Conservation (phyloP, 1,284 basidiomycete species). For the Leccinum pseudoinsigne region DNA sequence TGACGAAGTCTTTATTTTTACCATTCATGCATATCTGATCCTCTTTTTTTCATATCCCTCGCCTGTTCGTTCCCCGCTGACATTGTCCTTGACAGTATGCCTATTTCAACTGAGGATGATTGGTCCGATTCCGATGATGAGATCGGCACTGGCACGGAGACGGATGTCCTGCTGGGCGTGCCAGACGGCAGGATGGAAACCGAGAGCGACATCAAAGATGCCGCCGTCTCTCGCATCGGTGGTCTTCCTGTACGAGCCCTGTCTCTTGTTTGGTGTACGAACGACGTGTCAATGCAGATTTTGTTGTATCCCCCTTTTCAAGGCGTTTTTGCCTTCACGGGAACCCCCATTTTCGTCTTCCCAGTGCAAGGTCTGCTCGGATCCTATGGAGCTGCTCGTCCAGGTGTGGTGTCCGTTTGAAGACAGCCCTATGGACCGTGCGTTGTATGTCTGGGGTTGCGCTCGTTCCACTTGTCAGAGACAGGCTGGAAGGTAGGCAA, state of each 20-base stretch:
- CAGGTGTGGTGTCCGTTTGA: conserved; percentile 89
- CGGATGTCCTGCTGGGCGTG: conserved; percentile 71
- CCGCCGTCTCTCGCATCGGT: conserved; percentile 81
- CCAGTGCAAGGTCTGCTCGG: conserved; percentile 66
- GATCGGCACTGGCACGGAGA: conserved; percentile 54
- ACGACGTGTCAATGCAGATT: conserved; percentile 28
- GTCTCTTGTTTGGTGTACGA: conserved; percentile 41
- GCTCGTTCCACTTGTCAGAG: conserved; percentile 65
- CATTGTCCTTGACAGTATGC: conserved; percentile 33
- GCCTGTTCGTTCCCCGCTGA: conserved; percentile 21
- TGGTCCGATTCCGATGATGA: conserved; percentile 82
- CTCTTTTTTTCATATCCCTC: conserved; percentile 9
- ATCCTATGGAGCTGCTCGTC: conserved; percentile 74
- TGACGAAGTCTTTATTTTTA: conserved; percentile 69
- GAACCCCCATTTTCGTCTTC: conserved; percentile 57
- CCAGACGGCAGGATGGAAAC: conserved; percentile 68
- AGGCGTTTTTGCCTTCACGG: conserved; percentile 56
- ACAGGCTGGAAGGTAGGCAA: conserved; percentile 68
- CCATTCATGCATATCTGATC: conserved; percentile 92
- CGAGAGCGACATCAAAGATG: conserved; percentile 60
- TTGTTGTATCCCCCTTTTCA: conserved; percentile 36
- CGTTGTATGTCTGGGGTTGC: conserved; percentile 81
- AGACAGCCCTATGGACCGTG: conserved; percentile 76
- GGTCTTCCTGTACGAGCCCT: conserved; percentile 77
- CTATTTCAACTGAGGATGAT: conserved; percentile 46